A percentile compares a stretch with the other conserved stretches of the same genome.
These are phyloP conservation scores for Alternaria triticimaculans DNA, from an alignment of 2,329 filamentous ascomycete species.

Conservation along the genomic window DNA sequence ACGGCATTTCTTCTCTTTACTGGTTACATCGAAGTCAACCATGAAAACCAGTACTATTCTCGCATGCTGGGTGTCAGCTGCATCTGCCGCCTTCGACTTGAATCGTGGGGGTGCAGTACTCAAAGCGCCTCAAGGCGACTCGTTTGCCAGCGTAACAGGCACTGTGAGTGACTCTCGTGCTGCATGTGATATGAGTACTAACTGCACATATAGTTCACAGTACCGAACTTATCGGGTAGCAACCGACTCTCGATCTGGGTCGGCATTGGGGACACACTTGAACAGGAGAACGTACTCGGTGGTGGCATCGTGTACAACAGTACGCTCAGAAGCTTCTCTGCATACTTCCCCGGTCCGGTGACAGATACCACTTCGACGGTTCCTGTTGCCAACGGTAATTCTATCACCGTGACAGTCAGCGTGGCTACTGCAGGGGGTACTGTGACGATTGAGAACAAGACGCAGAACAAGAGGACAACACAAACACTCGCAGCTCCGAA, in stretches of 20 bases:
- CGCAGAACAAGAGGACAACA: conserved; percentile 26
- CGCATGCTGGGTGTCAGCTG: conserved; percentile 15
- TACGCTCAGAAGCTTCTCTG: conserved; percentile 25
- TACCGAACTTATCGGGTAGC: conserved; percentile 27
- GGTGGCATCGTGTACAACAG: conserved; percentile 32
- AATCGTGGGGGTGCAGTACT: conserved; percentile 33
- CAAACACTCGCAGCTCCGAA: conserved; percentile 24
- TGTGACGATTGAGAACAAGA: conserved; percentile 34
- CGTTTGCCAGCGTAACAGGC: conserved; percentile 29
- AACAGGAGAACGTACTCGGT: conserved; percentile 30
- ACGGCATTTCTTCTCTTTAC: not conserved
- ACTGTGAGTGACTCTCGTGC: conserved; percentile 9
- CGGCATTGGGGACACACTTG: conserved; percentile 27
- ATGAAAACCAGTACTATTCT: conserved; percentile 23
- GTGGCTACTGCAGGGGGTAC: conserved; percentile 20
- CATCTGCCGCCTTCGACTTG: conserved; percentile 31
- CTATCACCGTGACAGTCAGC: conserved; percentile 26
- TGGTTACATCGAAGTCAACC: not conserved
- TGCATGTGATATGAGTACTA: not conserved
- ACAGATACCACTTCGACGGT: conserved; percentile 28
- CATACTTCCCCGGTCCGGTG: conserved; percentile 25
- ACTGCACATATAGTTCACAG: conserved; percentile 17
- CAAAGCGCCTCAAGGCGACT: conserved; percentile 32
- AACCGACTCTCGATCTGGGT: conserved; percentile 34
- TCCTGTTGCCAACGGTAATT: conserved; percentile 25